These are phyloP conservation scores for Xylariomycetidae sp. DNA, from an alignment of 2,329 filamentous ascomycete species.

Conservation along the genomic window DNA sequence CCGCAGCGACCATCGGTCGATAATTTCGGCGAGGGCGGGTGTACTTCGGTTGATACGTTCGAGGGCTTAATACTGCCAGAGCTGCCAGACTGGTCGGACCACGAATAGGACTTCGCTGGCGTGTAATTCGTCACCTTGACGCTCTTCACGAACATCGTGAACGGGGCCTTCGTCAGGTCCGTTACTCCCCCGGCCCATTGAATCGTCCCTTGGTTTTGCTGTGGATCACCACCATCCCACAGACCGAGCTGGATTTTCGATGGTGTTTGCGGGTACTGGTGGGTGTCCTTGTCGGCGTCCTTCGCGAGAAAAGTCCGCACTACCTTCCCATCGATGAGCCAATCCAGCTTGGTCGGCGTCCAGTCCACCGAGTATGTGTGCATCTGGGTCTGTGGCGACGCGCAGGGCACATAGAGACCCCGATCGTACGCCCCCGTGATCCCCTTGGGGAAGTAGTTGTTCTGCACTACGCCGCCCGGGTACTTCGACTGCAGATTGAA, in stretches of 20 bases:
- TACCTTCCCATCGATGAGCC: conserved; percentile 14
- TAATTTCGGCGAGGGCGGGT: background rate
- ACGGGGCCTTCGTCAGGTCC: conserved; percentile 12
- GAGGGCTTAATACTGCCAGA: conserved; percentile 8
- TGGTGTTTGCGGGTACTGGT: conserved; percentile 14
- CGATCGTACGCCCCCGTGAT: conserved; percentile 11
- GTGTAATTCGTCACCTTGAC: conserved; percentile 16
- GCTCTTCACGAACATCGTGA: conserved; percentile 12
- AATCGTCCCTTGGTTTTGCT: conserved; percentile 8
- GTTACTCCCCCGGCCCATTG: conserved; percentile 14
- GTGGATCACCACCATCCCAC: conserved; percentile 16
- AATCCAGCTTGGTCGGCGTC: conserved; percentile 10
- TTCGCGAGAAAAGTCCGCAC: conserved; percentile 9
- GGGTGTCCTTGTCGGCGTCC: conserved; percentile 7
- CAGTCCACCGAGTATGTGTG: conserved; percentile 19
- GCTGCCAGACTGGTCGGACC: conserved; percentile 12
- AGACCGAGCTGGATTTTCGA: conserved; percentile 14
- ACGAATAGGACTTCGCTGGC: conserved; percentile 14
- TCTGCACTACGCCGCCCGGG: conserved; percentile 12
- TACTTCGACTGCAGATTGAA: conserved; percentile 11
- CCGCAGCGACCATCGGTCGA: conserved; percentile 8
- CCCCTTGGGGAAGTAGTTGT: conserved; percentile 11
- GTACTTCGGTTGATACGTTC: conserved; percentile 3
- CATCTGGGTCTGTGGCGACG: conserved; percentile 10
- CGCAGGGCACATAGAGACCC: conserved; percentile 6